Percentiles rank a stretch among this genome's conserved stretches.
Conservation (phyloP, 2,329 filamentous ascomycete species). For the Penicillium fuscoglaucum region DNA sequence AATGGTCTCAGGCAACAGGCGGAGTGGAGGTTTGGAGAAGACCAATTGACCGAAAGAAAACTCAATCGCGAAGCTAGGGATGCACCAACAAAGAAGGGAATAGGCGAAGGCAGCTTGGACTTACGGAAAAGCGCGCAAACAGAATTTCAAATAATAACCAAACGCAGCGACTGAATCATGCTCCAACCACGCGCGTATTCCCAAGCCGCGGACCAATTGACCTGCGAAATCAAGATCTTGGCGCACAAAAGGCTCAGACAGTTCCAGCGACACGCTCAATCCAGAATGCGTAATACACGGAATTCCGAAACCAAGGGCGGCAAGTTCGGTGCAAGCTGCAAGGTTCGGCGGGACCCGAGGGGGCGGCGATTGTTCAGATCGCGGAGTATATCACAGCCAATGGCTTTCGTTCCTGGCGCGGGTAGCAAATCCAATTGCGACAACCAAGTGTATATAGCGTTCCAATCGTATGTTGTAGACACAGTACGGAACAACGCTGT, state of each 20-base stretch:
- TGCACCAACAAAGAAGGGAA: background rate
- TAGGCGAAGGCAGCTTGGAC: constrained; percentile 18
- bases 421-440: background rate
- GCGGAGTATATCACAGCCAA: background rate
- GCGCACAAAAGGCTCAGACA: background rate
- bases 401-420: background rate
- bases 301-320: background rate
- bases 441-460: background rate
- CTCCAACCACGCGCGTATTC: constrained; percentile 30
- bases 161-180: constrained; percentile 30
- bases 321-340: background rate
- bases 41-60: background rate
- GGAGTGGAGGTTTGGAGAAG: background rate
- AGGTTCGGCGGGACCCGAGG: background rate
- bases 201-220: constrained; percentile 9
- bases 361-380: background rate
- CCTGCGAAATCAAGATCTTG: background rate
- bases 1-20: background rate
- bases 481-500: background rate
- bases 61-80: background rate
- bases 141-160: constrained; percentile 24
- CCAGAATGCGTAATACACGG: background rate
- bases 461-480: background rate
- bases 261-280: background rate
- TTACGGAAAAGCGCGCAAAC: constrained; percentile 36